Evolutionary conservation across 352 stramenopile species (phyloP).

Genomic region (Phytophthora melonis): DNA sequence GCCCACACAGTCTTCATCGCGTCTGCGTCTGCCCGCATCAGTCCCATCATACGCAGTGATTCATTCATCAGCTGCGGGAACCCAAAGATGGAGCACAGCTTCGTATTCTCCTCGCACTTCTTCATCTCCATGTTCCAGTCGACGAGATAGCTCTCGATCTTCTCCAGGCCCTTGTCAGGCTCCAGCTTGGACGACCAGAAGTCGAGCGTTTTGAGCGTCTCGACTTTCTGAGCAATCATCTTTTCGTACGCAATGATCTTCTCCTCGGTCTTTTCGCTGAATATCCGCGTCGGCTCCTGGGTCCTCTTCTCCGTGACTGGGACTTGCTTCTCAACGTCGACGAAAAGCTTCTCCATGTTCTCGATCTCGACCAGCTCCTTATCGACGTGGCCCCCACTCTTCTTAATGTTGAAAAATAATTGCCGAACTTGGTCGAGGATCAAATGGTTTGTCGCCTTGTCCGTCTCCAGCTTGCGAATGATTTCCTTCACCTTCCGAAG

Average conservation of each 20-base stretch:
- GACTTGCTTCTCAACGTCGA: conserved; percentile 84
- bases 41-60: conserved; percentile 86
- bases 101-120: conserved; percentile 91
- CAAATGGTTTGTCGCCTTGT: conserved; percentile 74
- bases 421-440: conserved; percentile 83
- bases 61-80: conserved; percentile 95
- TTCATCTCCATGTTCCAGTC: conserved; percentile 92
- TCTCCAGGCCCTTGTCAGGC: conserved; percentile 81
- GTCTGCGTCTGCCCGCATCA: conserved; percentile 87
- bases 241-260: conserved; percentile 95
- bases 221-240: conserved; percentile 85
- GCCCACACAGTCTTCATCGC: conserved; percentile 83
- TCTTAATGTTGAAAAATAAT: conserved; percentile 84
- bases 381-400: conserved; percentile 80
- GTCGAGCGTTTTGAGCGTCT: conserved; percentile 82
- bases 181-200: conserved; percentile 89
- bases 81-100: conserved; percentile 94
- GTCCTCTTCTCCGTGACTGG: conserved; percentile 78
- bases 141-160: conserved; percentile 84
- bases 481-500: conserved; percentile 89
- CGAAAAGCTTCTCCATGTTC: conserved; percentile 85
- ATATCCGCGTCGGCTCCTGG: conserved; percentile 84
- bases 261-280: conserved; percentile 93
- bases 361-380: conserved; percentile 87
- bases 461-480: conserved; percentile 77